These are phyloP conservation scores for Yamadazyma kitorensis DNA, from an alignment of 805 yeast species.

Conservation along the genomic window DNA sequence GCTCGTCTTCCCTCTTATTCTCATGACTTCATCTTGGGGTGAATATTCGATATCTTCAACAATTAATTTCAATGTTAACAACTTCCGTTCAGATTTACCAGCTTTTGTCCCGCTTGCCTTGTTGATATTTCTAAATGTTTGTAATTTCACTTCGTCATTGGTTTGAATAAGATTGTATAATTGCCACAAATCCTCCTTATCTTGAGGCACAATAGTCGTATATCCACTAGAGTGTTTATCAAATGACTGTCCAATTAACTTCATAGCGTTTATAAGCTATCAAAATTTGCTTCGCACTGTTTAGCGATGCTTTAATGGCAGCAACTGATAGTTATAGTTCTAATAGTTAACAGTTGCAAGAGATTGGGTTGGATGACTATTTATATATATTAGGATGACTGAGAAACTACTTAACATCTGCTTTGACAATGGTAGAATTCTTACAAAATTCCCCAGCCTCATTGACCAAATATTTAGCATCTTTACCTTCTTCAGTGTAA, in stretches of 20 bases:
- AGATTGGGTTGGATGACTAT: neutral
- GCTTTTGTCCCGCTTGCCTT: slow-evolving; percentile 37
- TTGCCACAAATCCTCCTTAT: slow-evolving; percentile 89
- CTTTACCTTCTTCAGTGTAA: slow-evolving; percentile 77
- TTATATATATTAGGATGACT: neutral
- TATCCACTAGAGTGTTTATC: slow-evolving; percentile 17
- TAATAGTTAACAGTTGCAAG: neutral
- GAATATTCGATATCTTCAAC: slow-evolving; percentile 76
- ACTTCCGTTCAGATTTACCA: slow-evolving; percentile 53
- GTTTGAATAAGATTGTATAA: slow-evolving; percentile 74
- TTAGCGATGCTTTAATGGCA: neutral
- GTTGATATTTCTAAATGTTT: slow-evolving; percentile 64
- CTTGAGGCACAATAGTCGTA: slow-evolving; percentile 68
- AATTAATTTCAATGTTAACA: slow-evolving; percentile 46
- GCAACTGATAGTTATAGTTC: neutral
- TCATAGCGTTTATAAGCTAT: slow-evolving; percentile 35
- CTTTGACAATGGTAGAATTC: slow-evolving; percentile 68
- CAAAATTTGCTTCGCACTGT: neutral
- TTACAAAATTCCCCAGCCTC: slow-evolving; percentile 75
- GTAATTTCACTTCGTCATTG: slow-evolving; percentile 70
- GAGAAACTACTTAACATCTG: slow-evolving; percentile 50
- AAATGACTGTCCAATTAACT: slow-evolving; percentile 43
- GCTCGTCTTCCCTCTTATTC: slow-evolving; percentile 76
- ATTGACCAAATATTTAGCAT: slow-evolving; percentile 70
- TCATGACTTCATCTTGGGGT: slow-evolving; percentile 70